Evolutionary conservation across 495 filamentous ascomycete species (phyloP), one percentile per base, ranked within the genome.

Genomic region (Neurospora sp.): DNA sequence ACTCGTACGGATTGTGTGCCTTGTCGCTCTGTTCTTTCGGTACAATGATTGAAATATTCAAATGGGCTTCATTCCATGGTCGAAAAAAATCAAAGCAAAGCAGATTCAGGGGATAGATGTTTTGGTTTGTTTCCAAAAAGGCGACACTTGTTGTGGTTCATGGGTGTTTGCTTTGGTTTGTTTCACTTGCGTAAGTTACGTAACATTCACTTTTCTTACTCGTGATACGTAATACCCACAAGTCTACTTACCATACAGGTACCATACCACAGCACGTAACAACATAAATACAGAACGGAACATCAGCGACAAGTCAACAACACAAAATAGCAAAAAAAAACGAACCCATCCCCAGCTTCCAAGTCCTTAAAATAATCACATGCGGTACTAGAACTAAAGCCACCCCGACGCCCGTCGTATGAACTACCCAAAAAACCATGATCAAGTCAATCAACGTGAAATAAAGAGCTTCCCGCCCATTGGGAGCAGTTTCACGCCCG

Each of bases 61-160:
- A 23, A 0, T 54, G 4, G 4, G 4, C 4, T 54, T 6, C 10
- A 23, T 6, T 2, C 0, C n/a, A 46, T 3, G 46, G 0, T 54
- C 4, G 9, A 23, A 11, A 48, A 20, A 10, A 48, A 48, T 2
- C 2, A 44, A 44, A 18, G 18, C 6, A 44, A 44, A 44, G 6
- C 6, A 0, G 2, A 4, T n/a, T n/a, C 2, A 9, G 4, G n/a
- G 9, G n/a, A 2, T 23, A 1, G n/a, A 4, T 20, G 9, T 10
- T 23, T 23, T 48, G n/a, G n/a, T 23, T 48, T 5, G 4, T n/a
- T 18, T 18, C 7, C 39, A 39, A 11, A 11, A 39, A 39, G 39
- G 11, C 39, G 11, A 12, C 11, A 39, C 12, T 39, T 39, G 11
- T 11, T 39, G 5, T 12, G 9, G 11, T 40, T 40, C 39, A 5